Base-by-base conservation (phyloP, 768 basidiomycete species). In the Cyclocybe cylindracea region DNA sequence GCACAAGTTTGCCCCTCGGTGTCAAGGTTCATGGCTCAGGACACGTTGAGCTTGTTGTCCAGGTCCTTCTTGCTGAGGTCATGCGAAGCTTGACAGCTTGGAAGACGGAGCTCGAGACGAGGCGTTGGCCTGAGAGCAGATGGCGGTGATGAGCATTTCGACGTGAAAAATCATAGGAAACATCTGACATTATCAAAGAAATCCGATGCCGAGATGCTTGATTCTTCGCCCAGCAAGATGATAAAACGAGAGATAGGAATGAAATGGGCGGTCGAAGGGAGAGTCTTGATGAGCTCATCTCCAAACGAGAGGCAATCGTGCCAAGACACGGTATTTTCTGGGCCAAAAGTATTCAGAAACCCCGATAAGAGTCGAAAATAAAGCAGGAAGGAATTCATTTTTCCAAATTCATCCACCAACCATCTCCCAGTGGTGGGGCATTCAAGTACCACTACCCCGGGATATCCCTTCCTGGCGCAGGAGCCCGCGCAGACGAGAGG, bases 401-500 rank as follows among this genome's bases (percentile, higher is more conserved):
- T 69, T 87, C 87, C 33, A 90, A 66, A 10, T n/a, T 86, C 80
- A 62, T 91, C n/a, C 88, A 19, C 71, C 57, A 1, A 84, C n/a
- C 67, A n/a, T 75, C 82, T 40, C 79, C 81, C 39, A 87, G 49
- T 0, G 89, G 85, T 1, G n/a, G 86, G 86, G 43, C 84, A 82
- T 62, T 92, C 89, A 49, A 92, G 87, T n/a, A 90, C 67, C 51
- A 91, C 77, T 18, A 90, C 53, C 0, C 88, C 89, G 14, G 89
- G 89, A 35, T 74, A 82, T 14, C 74, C 72, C 5, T 57, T 54
- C 24, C 61, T n/a, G n/a, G 52, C 8, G 48, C 46, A 10, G 62
- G 44, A 9, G 56, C 57, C 24, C 55, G 52, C 10, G 57, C 46
- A 10, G 64, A 60, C 6, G 67, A 60, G 10, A 81, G n/a, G 58